phyloP scores from a whole-genome alignment of 2,329 filamentous ascomycete species.

The Colletotrichum echinochloae region DNA sequence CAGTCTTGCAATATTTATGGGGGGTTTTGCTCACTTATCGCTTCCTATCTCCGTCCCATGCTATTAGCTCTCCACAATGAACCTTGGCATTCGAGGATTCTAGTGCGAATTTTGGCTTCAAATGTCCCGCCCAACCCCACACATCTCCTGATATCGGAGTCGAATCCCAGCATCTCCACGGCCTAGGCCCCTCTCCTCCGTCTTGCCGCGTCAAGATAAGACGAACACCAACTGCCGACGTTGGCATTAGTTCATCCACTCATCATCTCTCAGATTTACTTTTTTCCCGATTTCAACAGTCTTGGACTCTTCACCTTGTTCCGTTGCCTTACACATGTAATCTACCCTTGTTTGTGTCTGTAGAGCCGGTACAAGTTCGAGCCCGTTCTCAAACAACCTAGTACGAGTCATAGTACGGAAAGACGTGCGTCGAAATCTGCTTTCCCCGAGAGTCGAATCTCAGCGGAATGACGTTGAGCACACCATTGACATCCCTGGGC shows the following conservation, averaged over 20 bases:
- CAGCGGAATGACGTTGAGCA: slow-evolving; percentile 45
- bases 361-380: neutral
- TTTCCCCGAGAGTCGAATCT: slow-evolving; percentile 47
- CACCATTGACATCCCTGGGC: slow-evolving; percentile 50
- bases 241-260: neutral
- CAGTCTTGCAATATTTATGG: neutral
- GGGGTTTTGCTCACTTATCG: neutral
- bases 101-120: neutral
- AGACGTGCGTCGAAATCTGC: slow-evolving; percentile 46
- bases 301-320: neutral
- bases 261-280: neutral
- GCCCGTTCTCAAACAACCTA: neutral
- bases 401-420: slow-evolving; percentile 8
- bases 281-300: neutral
- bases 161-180: neutral
- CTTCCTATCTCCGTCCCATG: neutral
- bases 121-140: neutral
- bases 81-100: neutral
- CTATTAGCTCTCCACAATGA: neutral
- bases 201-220: neutral
- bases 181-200: neutral
- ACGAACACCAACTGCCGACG: neutral
- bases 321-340: neutral
- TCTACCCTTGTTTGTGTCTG: neutral
- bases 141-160: neutral